Base-by-base conservation (phyloP, 2,329 filamentous ascomycete genomes). In the Clonostachys solani region DNA sequence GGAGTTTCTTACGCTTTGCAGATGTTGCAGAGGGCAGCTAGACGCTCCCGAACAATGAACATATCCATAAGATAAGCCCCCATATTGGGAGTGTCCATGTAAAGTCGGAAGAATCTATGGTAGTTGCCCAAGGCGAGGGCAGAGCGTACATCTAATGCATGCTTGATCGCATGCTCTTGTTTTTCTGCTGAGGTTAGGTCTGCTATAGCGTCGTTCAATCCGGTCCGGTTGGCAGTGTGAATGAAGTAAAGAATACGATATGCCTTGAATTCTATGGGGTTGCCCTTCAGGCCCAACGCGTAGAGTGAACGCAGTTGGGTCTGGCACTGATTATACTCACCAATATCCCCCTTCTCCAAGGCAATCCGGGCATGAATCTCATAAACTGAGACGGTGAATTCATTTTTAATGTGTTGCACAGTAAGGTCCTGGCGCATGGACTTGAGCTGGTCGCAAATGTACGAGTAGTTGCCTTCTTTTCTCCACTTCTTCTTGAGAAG, bases 321-420 rank as follows among this genome's bases (percentile, higher is more conserved):
- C 77, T 99, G 94, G 72, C 94, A 99, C 80, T 99, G 94, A 77
- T 99, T 99, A 94, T 99, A 99, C 94, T 99, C 94, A 99, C 94
- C 92, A 76, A 97, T 83, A 77, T 99, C 94, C 72, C 89, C 91
- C 80, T 95, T 96, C 72, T 99, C 92, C 69, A 99, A 78, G 56
- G 94, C 94, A 71, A 99, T 97, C 51, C 94, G 86, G 54, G 92
- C 94, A 72, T 99, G 94, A 52, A 92, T 95, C 73, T 99, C 94
- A 70, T 99, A 99, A 43, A 96, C 94, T 52, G 81, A 87, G 54
- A 97, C 92, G 23, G 94, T 97, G 65, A 99, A 97, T 46, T 95
- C 89, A 68, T 91, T 96, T 72, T 90, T 92, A 72, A 99, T 91
- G 62, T 89, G 92, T 70, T 99, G 94, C 47, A 99, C 94, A 37